A percentile compares a stretch with the other conserved stretches of the same genome.
phyloP scores from a whole-genome alignment of 352 stramenopile species.

The Pythium periplocum region DNA sequence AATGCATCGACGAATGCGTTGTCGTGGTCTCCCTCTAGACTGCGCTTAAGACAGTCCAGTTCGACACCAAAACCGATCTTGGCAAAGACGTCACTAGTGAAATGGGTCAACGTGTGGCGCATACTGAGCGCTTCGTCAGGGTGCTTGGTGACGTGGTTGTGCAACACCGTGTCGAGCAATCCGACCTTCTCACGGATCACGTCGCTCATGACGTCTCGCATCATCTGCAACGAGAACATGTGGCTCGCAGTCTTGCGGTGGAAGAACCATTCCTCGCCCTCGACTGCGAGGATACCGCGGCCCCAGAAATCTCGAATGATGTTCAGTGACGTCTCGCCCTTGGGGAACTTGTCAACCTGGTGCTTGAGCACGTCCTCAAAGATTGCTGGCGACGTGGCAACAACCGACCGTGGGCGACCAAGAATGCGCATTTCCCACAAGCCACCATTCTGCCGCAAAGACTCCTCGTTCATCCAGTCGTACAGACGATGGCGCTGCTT shows the following conservation, averaged over 20 bases:
- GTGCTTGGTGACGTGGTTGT: conserved; percentile 2
- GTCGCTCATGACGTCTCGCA: conserved; percentile 32
- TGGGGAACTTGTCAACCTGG: conserved; percentile 43
- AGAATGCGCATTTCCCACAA: conserved; percentile 29
- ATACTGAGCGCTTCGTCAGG: conserved; percentile 7
- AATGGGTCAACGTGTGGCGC: conserved; percentile 15
- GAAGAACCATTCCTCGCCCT: conserved; percentile 52
- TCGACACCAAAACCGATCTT: conserved; percentile 60
- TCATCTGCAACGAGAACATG: conserved; percentile 67
- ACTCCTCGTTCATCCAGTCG: conserved; percentile 49
- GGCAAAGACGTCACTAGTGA: conserved; percentile 52
- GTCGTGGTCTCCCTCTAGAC: conserved; percentile 8
- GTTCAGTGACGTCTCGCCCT: conserved; percentile 26
- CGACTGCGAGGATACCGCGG: conserved; percentile 55
- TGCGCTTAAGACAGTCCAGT: conserved; percentile 26
- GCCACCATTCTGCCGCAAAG: conserved; percentile 15
- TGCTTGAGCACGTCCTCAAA: conserved; percentile 48
- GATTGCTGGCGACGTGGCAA: conserved; percentile 24
- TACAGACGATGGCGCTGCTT: conserved; percentile 38
- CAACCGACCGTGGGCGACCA: conserved; percentile 24
- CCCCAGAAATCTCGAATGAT: conserved; percentile 43
- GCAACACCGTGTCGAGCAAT: conserved; percentile 8
- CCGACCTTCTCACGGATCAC: conserved; percentile 19
- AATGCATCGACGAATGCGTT: conserved; percentile 17
- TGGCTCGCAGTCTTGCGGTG: conserved; percentile 81